Percentiles rank a stretch among this genome's conserved stretches.
Evolutionary conservation across 2,329 filamentous ascomycete species (phyloP).

Genomic region (Cladobotryum protrusum): DNA sequence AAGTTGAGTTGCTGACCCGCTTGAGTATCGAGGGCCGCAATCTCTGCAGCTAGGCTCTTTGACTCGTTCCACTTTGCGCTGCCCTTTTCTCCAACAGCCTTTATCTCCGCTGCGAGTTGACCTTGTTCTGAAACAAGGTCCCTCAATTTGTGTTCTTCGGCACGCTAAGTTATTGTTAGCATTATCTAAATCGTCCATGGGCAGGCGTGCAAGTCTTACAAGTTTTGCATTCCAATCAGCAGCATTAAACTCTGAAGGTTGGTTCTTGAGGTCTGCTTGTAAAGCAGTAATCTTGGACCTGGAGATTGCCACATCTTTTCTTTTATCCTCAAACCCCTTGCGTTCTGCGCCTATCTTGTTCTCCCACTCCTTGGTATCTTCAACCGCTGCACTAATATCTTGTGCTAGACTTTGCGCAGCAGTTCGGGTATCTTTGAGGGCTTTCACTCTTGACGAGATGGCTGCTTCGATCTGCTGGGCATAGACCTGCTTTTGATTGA

Average conservation of each 20-base stretch:
- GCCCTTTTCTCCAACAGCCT: conserved; percentile 37
- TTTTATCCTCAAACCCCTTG: conserved; percentile 43
- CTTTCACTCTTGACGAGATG: conserved; percentile 47
- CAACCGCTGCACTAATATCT: conserved; percentile 29
- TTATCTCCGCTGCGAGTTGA: conserved; percentile 32
- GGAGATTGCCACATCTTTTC: conserved; percentile 43
- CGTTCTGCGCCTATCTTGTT: conserved; percentile 44
- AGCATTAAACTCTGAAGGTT: conserved; percentile 61
- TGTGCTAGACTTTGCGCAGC: conserved; percentile 39
- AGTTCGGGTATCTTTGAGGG: conserved; percentile 49
- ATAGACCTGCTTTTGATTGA: conserved; percentile 67
- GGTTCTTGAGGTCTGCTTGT: conserved; percentile 56
- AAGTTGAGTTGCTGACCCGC: conserved; percentile 66
- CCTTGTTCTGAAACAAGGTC: conserved; percentile 42
- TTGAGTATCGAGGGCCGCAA: conserved; percentile 62
- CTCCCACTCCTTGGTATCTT: conserved; percentile 38
- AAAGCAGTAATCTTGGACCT: conserved; percentile 54
- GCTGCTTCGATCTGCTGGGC: conserved; percentile 48
- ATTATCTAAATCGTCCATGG: background rate
- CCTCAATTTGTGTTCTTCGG: conserved; percentile 50
- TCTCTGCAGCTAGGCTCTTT: conserved; percentile 37
- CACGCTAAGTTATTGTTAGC: conserved; percentile 39
- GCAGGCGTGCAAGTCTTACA: conserved; percentile 40
- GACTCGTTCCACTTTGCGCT: conserved; percentile 33
- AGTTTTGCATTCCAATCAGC: conserved; percentile 66